Base-by-base conservation (phyloP, 352 stramenopile species). In the Phytophthora cajani region DNA sequence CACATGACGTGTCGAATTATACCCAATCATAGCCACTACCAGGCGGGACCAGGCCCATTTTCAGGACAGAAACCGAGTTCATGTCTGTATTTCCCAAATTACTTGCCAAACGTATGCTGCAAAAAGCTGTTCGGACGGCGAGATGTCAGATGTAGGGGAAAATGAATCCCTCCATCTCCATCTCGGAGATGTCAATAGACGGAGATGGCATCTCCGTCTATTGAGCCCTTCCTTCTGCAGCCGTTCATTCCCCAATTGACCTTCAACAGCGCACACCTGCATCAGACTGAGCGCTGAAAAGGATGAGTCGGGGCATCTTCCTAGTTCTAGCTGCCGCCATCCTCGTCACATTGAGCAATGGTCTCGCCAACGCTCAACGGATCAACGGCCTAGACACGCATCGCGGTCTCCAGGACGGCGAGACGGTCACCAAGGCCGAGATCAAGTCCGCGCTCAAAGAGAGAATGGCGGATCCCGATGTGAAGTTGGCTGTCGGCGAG, bases 91-190 rank as follows among this genome's bases (percentile, higher is more conserved):
- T 49, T 49, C 17, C 17, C 42, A 12, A 19, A 2, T 49, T 49
- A 21, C 40, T 49, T 49, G 40, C 12, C 40, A 49, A 49, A 21
- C 8, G 14, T 49, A 49, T 49, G 42, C 42, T 49, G 17, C 42
- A 23, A n/a, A 44, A 49, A 49, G 42, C 42, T 49, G 17, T 49
- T 49, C 42, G 42, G 42, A 49, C 42, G 42, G 42, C 19, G 42
- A 49, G 17, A 49, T 49, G n/a, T 49, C 42, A 49, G 42, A 49
- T 49, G 42, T 49, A 49, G 16, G 42, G 27, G 42, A 49, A 49
- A n/a, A 10, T 17, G 42, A 49, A 49, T 36, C 30, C 30, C 30
- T 36, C 42, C 42, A 17, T 49, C 42, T 30, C 42, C 42, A 49
- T 49, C n/a, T n/a, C n/a, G n/a, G n/a, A n/a, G n/a, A n/a, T n/a